Base-by-base conservation (phyloP, 1,284 basidiomycete genomes). In the Neolentinus lepideus region DNA sequence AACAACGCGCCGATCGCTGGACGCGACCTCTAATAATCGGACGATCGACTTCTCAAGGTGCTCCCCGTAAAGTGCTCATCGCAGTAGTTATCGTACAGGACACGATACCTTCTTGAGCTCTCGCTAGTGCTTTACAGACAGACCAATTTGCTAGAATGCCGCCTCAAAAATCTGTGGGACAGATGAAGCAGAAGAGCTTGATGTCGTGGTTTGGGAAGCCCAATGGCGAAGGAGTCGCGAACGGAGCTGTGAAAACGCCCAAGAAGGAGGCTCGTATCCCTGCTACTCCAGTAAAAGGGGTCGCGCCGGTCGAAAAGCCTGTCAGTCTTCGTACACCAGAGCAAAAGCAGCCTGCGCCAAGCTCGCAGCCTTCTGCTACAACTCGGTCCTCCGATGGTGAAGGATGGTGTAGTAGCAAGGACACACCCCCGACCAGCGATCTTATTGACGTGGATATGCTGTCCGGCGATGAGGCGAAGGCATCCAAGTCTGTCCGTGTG, bases 391-490 rank as follows among this genome's bases (percentile, higher is more conserved):
- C 83, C 43, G 79, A 78, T 24, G 70, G 70, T 21, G 73, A 71
- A n/a, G 74, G 72, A 55, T 24, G 19, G n/a, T 21, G 21, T 11
- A 82, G 75, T 57, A 58, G 61, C 36, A 72, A 72, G 45, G 78
- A 80, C 14, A 87, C 84, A 1, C 88, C 88, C 16, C 87, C 88
- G 0, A 87, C 85, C 1, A 90, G 88, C 60, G 86, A 90, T 59
- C 74, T 78, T 21, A 78, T 89, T 55, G 87, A 91, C 59, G 75
- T 90, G 3, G 88, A 89, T 63, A 83, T 88, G 82, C 59, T 81
- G 43, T 75, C 74, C 6, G 78, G 78, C 22, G 78, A 76, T 3
- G 77, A 77, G 51, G 56, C 56, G 52, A 52, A 56, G 48, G 53
- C 45, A 10, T 61, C 65, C 19, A 72, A 68, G 59, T 60, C 64